These are phyloP conservation scores for Plasmodium berghei DNA, from an alignment of 169 alveolate species.

Conservation along the genomic window DNA sequence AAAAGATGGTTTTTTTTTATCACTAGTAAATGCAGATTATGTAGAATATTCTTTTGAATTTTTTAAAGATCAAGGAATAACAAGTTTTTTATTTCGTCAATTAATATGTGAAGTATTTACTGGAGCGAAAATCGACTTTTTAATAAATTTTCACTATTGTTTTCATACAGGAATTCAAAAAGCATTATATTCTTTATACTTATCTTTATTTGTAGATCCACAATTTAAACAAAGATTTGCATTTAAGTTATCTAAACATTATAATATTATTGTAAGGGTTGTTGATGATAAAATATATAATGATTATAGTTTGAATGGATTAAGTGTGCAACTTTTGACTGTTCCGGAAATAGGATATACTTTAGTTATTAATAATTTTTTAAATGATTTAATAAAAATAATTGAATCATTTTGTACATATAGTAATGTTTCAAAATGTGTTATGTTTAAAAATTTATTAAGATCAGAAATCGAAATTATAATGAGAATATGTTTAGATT, in stretches of 20 bases:
- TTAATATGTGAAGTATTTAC: constrained; percentile 57
- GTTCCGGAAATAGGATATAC: constrained; percentile 72
- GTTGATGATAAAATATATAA: constrained; percentile 19
- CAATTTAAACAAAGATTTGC: constrained; percentile 68
- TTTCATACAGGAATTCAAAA: constrained; percentile 45
- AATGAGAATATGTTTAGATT: constrained; percentile 59
- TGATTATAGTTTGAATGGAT: constrained; percentile 33
- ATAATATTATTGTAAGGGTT: constrained; percentile 18
- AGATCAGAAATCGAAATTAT: constrained; percentile 49
- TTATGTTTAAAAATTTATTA: constrained; percentile 43
- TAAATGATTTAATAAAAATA: constrained; percentile 40
- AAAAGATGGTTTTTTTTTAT: constrained; percentile 54
- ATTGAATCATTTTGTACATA: constrained; percentile 41
- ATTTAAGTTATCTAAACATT: constrained; percentile 42
- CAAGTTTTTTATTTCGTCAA: constrained; percentile 55
- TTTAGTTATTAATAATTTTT: constrained; percentile 57
- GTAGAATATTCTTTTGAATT: constrained; percentile 48
- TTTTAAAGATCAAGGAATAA: constrained; percentile 65
- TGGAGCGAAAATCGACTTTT: constrained; percentile 29
- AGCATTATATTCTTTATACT: constrained; percentile 37
- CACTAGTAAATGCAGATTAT: constrained; percentile 37
- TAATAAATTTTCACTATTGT: constrained; percentile 51
- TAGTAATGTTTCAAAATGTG: constrained; percentile 27
- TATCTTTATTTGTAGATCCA: constrained; percentile 69
- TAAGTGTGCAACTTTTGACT: constrained; percentile 56